Base-by-base conservation (phyloP, 495 filamentous ascomycete species). In the Trichocladium uniseriatum region DNA sequence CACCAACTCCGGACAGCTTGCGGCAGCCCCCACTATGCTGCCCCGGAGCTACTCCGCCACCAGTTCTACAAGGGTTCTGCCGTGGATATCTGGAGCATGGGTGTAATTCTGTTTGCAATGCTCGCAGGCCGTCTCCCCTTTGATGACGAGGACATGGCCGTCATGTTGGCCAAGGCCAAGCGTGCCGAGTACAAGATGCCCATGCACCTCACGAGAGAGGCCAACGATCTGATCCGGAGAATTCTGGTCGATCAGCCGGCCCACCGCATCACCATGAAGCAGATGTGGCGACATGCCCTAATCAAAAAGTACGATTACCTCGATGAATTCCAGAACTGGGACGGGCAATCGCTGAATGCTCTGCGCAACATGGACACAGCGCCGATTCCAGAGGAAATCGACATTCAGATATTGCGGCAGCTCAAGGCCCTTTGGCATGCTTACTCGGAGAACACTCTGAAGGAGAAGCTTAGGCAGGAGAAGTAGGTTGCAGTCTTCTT, bases 11-110 rank as follows among this genome's bases (percentile, higher is more conserved):
- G 75, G 32, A 95, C 91, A 0, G 87, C 90, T 2, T 99, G 92
- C 59, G 92, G 92, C 36, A 97, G 94, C 51, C 91, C 91, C 5
- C 92, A 97, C 65, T 97, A 97, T 57, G 89, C 88, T 3, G 89
- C 92, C 1, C 92, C 92, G 0, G 92, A 99, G 62, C 79, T 99
- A 38, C 81, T 95, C 21, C 71, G 77, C 24, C 78, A 77, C 9
- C 64, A 71, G 20, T 68, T 68, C 20, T 99, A 99, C 59, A 82
- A 86, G 52, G 94, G 90, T 15, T 81, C 84, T 44, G 80, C 78
- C 56, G 86, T 83, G 0, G 92, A 99, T 56, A 83, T 95, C 45
- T 98, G 92, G 92, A 94, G 88, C 64, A 84, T 90, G 62, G 92
- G 92, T 6, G 82, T 96, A 6, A 89, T 97, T 27, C 68, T 99